Conservation (phyloP, 1,284 basidiomycete genomes). For the Rhodotorula sp. region DNA sequence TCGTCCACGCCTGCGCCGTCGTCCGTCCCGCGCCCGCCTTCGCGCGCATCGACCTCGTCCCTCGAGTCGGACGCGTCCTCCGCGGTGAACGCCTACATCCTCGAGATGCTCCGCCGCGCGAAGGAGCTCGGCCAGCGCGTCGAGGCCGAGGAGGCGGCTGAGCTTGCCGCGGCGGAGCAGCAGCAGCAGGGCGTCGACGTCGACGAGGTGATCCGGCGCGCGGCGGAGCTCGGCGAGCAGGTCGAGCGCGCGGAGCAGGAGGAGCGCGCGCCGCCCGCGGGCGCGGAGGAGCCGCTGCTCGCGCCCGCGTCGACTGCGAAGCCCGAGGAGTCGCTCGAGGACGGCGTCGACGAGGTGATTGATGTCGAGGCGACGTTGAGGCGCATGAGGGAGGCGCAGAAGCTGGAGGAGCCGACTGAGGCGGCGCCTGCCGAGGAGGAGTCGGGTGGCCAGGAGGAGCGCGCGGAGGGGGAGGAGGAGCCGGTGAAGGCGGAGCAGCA, state of each 20-base stretch:
- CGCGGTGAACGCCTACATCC: conserved; percentile 7
- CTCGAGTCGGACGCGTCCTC: not conserved
- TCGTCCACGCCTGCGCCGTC: not conserved
- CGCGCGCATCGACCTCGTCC: conserved; percentile 13
- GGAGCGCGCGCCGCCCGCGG: not conserved
- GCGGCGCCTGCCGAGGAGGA: not conserved
- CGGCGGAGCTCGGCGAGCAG: not conserved
- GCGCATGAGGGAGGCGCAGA: not conserved
- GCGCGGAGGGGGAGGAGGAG: not conserved
- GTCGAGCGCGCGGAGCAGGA: not conserved
- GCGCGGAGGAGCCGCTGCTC: not conserved
- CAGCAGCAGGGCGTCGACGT: not conserved
- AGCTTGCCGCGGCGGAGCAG: not conserved
- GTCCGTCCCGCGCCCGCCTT: not conserved
- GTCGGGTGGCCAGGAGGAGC: not conserved
- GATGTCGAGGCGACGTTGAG: not conserved
- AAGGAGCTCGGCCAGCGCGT: conserved; percentile 1
- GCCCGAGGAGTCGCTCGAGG: not conserved
- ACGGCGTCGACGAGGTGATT: not conserved
- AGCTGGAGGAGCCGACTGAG: not conserved
- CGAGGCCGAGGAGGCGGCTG: not conserved
- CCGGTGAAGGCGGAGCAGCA: not conserved
- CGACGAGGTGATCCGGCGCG: conserved; percentile 10
- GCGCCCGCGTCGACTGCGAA: not conserved
- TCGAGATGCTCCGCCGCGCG: conserved; percentile 9